These are phyloP conservation scores for Mycena sanguinolenta DNA, from an alignment of 768 basidiomycete genomes.

Conservation along the genomic window DNA sequence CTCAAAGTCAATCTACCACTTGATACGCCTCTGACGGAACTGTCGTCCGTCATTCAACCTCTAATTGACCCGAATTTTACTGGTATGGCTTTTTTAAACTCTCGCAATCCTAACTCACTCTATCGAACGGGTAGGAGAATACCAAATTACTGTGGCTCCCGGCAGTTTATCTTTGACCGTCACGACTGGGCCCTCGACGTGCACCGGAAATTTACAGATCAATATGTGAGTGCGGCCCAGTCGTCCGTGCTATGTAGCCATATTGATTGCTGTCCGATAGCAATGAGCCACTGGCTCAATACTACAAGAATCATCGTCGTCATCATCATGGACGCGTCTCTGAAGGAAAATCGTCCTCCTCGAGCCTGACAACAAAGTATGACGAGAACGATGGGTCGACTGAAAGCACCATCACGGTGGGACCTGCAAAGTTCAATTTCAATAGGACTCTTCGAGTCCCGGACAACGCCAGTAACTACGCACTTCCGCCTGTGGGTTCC, in stretches of 20 bases:
- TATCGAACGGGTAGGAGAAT: not conserved
- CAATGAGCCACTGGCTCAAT: constrained; percentile 6
- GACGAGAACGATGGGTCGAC: not conserved
- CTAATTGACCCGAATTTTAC: not conserved
- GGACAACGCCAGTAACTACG: constrained; percentile 1
- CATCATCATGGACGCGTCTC: not conserved
- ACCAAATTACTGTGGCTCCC: not conserved
- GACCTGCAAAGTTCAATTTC: constrained; percentile 5
- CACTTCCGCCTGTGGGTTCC: constrained; percentile 5
- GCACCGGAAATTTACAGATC: not conserved
- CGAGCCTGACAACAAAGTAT: not conserved
- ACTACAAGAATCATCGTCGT: constrained; percentile 11
- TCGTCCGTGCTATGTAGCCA: too few species aligned
- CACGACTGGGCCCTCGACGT: not conserved
- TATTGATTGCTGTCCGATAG: not conserved
- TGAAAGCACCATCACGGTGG: constrained; percentile 2
- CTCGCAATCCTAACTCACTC: not conserved
- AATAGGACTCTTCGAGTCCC: constrained; percentile 11
- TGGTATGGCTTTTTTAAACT: not conserved
- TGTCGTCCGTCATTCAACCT: not conserved
- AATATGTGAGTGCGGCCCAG: not conserved
- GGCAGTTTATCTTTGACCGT: not conserved
- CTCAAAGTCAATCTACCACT: not conserved
- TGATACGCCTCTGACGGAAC: not conserved
- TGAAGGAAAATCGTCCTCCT: not conserved